Evolutionary conservation across 1,284 basidiomycete species (phyloP).

Genomic region (Ceratobasidium sp.): DNA sequence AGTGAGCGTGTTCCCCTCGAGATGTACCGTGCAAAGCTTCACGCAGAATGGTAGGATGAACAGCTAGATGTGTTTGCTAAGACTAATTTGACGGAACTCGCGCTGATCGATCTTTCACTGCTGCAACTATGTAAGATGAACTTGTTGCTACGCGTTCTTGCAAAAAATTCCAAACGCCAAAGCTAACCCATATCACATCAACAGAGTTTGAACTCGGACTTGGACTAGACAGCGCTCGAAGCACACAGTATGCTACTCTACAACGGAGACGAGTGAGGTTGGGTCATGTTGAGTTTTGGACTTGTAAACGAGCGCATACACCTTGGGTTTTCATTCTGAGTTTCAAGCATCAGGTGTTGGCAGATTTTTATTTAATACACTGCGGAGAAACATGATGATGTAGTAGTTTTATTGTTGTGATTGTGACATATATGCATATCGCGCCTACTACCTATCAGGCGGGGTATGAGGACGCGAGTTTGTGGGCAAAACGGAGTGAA

Average conservation of each 20-base stretch:
- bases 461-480: too few relatives aligned
- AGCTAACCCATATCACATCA: background rate
- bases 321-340: too few relatives aligned
- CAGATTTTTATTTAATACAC: background rate
- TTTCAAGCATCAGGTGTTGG: background rate
- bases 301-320: background rate
- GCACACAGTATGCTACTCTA: constrained; percentile 81
- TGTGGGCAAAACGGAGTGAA: too few relatives aligned
- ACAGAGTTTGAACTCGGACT: constrained; percentile 83
- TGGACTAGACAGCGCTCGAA: constrained; percentile 77
- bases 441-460: too few relatives aligned
- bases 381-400: background rate
- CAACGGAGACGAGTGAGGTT: constrained; percentile 80
- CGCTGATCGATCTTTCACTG: background rate
- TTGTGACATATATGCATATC: background rate
- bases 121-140: constrained; percentile 57
- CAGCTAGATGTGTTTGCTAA: background rate
- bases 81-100: too few relatives aligned
- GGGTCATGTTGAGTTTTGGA: constrained; percentile 64
- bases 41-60: constrained; percentile 68
- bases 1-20: too few relatives aligned
- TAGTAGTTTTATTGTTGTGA: background rate
- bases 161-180: background rate
- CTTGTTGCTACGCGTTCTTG: constrained; percentile 75
- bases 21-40: constrained; percentile 85